Percentiles rank a stretch among this genome's conserved stretches.
These are phyloP conservation scores for Phaeosphaeriaceae sp. DNA, from an alignment of 2,329 filamentous ascomycete genomes.

Conservation along the genomic window DNA sequence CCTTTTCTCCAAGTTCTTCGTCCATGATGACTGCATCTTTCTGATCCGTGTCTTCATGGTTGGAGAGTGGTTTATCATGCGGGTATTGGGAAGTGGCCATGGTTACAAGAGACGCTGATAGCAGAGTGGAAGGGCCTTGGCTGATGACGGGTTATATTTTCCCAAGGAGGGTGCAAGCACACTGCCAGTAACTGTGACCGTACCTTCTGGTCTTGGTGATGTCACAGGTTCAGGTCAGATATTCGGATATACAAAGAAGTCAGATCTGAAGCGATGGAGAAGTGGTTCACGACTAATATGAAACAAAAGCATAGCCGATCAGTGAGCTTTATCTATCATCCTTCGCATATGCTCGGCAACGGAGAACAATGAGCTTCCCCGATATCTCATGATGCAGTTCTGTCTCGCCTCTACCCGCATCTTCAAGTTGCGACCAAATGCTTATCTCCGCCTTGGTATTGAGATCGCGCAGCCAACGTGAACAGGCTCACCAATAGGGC, in stretches of 20 bases:
- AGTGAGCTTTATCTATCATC: neutral
- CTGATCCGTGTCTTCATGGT: neutral
- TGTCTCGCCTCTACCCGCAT: neutral
- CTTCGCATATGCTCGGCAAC: neutral
- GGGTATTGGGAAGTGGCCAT: neutral
- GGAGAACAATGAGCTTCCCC: neutral
- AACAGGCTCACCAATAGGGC: neutral
- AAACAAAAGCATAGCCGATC: neutral
- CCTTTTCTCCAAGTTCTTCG: constrained; percentile 8
- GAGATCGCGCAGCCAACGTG: neutral
- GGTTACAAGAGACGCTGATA: neutral
- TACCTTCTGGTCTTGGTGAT: too few species aligned
- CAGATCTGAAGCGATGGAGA: neutral
- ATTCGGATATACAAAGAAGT: too few species aligned
- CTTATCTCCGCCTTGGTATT: constrained; percentile 6
- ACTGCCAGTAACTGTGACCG: too few species aligned
- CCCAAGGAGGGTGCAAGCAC: too few species aligned
- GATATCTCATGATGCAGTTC: neutral
- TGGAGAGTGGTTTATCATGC: neutral
- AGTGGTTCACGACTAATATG: neutral
- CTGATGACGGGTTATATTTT: too few species aligned
- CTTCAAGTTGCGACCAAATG: neutral
- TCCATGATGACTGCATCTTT: constrained; percentile 9
- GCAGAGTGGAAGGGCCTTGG: neutral
- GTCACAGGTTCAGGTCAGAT: too few species aligned